These are phyloP conservation scores for Verticillium dahliae DNA, from an alignment of 2,329 filamentous ascomycete genomes.

Conservation along the genomic window DNA sequence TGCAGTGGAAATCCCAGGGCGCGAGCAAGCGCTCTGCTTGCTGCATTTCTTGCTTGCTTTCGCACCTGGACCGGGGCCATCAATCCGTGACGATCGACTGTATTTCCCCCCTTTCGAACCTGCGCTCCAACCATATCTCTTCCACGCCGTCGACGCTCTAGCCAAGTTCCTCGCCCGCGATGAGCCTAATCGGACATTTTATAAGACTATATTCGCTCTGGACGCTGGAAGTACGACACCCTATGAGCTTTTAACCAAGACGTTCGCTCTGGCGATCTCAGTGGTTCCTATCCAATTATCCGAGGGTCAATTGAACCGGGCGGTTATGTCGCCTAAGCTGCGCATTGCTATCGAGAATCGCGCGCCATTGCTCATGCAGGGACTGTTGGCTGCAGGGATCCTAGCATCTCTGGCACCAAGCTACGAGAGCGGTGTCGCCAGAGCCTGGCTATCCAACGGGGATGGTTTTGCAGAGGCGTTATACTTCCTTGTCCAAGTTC, in stretches of 20 bases:
- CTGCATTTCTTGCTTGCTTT: slow-evolving; percentile 89
- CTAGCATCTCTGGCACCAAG: slow-evolving; percentile 67
- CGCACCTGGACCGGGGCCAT: slow-evolving; percentile 70
- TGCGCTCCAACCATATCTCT: slow-evolving; percentile 76
- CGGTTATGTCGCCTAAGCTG: slow-evolving; percentile 8
- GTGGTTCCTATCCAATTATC: slow-evolving; percentile 63
- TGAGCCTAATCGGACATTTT: slow-evolving; percentile 84
- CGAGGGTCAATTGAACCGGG: not conserved
- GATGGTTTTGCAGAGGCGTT: slow-evolving; percentile 81
- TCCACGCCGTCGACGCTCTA: slow-evolving; percentile 80
- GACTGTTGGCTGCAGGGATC: slow-evolving; percentile 84
- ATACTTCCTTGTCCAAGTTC: slow-evolving; percentile 64
- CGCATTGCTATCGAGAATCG: slow-evolving; percentile 58
- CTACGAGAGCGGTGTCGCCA: slow-evolving; percentile 66
- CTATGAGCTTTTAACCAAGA: slow-evolving; percentile 75
- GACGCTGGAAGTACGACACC: slow-evolving; percentile 60
- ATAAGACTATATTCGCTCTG: slow-evolving; percentile 71
- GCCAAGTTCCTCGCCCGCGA: slow-evolving; percentile 90
- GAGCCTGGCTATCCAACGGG: slow-evolving; percentile 73
- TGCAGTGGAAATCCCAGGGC: slow-evolving; percentile 71
- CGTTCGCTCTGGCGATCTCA: slow-evolving; percentile 81
- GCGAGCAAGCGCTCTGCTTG: slow-evolving; percentile 80
- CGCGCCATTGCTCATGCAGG: slow-evolving; percentile 88
- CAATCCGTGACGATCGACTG: slow-evolving; percentile 43
- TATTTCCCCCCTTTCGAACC: slow-evolving; percentile 81